phyloP scores from a whole-genome alignment of 805 yeast species.

The Candida broadrunensis region DNA sequence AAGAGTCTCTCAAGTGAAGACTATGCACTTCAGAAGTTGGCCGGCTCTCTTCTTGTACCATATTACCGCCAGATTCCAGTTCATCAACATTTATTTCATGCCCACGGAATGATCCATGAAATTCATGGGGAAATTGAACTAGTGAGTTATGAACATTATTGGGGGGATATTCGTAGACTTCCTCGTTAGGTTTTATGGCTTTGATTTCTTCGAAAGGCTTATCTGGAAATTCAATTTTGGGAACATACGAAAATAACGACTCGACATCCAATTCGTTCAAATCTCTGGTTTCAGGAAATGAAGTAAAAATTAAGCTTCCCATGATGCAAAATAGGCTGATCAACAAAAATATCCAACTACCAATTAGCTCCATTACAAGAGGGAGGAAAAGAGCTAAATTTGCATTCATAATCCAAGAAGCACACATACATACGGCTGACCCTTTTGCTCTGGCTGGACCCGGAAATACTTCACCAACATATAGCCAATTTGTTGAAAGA shows the following conservation, averaged over 20 bases:
- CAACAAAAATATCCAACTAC: slow-evolving; percentile 39
- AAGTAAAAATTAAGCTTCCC: slow-evolving; percentile 25
- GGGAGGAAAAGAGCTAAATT: slow-evolving; percentile 40
- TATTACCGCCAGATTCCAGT: too few relatives aligned
- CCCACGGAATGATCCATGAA: too few relatives aligned
- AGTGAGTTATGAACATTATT: too few relatives aligned
- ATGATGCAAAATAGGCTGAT: slow-evolving; percentile 31
- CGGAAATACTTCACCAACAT: slow-evolving; percentile 49
- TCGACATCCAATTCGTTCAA: slow-evolving; percentile 5
- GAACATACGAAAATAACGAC: neutral
- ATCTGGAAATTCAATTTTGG: too few relatives aligned
- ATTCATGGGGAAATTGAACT: too few relatives aligned
- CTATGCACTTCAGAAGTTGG: too few relatives aligned
- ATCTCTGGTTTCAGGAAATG: slow-evolving; percentile 46
- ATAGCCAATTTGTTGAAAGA: slow-evolving; percentile 47
- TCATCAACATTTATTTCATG: too few relatives aligned
- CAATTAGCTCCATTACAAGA: slow-evolving; percentile 25
- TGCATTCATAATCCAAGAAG: slow-evolving; percentile 43
- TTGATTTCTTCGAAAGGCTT: too few relatives aligned
- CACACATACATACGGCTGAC: slow-evolving; percentile 42
- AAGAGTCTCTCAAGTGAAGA: too few relatives aligned
- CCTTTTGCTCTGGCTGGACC: slow-evolving; percentile 45
- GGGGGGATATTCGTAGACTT: too few relatives aligned
- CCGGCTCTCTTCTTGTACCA: too few relatives aligned
- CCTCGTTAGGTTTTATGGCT: too few relatives aligned